Conservation (phyloP, 208 protist genomes). For the Herpetomonas tarakana region DNA sequence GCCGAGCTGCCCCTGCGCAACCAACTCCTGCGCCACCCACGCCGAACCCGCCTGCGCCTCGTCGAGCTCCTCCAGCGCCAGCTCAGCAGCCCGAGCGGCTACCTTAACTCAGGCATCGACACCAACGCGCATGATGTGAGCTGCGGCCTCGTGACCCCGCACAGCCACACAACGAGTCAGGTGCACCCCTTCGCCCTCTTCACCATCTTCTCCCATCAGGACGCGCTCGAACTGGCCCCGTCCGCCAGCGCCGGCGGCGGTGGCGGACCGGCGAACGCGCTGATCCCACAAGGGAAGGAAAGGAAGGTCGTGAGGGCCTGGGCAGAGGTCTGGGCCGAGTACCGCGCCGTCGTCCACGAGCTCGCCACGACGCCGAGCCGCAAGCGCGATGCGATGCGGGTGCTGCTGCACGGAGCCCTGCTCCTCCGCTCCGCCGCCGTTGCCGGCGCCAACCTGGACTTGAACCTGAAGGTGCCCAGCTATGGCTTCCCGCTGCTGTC, state of each 20-base stretch:
- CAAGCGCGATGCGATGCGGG: constrained; percentile 73
- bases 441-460: constrained; percentile 60
- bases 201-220: constrained; percentile 71
- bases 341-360: constrained; percentile 44
- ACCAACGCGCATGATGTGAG: constrained; percentile 56
- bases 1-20: constrained; percentile 71
- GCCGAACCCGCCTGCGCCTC: constrained; percentile 55
- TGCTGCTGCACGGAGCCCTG: constrained; percentile 78
- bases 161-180: constrained; percentile 69
- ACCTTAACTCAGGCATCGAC: constrained; percentile 69
- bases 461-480: constrained; percentile 70
- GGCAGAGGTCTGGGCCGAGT: constrained; percentile 87
- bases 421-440: constrained; percentile 70
- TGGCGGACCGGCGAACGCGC: background rate
- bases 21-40: constrained; percentile 55
- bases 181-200: constrained; percentile 83
- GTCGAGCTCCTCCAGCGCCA: constrained; percentile 82
- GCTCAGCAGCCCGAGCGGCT: constrained; percentile 73
- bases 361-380: constrained; percentile 67
- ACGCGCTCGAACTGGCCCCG: constrained; percentile 37
- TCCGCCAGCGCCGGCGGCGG: constrained; percentile 16
- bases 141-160: constrained; percentile 57
- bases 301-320: constrained; percentile 66
- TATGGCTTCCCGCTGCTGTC: constrained; percentile 83
- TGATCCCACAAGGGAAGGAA: constrained; percentile 21